phyloP scores from a whole-genome alignment of 2,329 filamentous ascomycete genomes.

The Ophiosphaerella korrae region DNA sequence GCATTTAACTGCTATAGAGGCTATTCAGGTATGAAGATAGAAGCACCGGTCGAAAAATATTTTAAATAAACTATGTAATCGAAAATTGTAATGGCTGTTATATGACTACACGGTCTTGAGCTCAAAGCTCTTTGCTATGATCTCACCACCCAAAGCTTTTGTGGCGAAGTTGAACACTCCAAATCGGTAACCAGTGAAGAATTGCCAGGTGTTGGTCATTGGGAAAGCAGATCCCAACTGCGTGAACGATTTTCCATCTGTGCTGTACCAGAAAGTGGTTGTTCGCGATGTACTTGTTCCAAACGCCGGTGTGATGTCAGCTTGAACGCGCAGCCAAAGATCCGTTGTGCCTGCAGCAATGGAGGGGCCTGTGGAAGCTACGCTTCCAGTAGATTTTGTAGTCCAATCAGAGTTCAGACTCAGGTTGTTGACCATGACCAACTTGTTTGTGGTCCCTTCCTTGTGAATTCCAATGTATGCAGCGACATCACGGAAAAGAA shows the following conservation, averaged over 20 bases:
- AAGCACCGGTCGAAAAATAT: too few species aligned
- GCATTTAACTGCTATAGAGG: too few species aligned
- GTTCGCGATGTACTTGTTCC: slow-evolving; percentile 21
- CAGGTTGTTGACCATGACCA: slow-evolving; percentile 47
- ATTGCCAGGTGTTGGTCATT: slow-evolving; percentile 46
- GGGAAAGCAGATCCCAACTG: slow-evolving; percentile 37
- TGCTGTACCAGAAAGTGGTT: slow-evolving; percentile 46
- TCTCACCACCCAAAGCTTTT: slow-evolving; percentile 37
- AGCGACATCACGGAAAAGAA: slow-evolving; percentile 59
- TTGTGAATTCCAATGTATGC: slow-evolving; percentile 60
- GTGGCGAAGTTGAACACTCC: slow-evolving; percentile 49
- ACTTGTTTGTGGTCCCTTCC: slow-evolving; percentile 42
- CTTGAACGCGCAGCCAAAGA: slow-evolving; percentile 40
- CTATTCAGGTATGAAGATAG: too few species aligned
- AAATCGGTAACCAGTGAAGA: slow-evolving; percentile 48
- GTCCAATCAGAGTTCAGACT: slow-evolving; percentile 45
- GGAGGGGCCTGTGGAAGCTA: slow-evolving; percentile 30
- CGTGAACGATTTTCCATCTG: slow-evolving; percentile 40
- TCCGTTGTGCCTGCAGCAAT: slow-evolving; percentile 22
- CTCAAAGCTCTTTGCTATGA: slow-evolving; percentile 30
- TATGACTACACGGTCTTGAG: slow-evolving; percentile 8
- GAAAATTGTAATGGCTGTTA: too few species aligned
- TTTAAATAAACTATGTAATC: too few species aligned
- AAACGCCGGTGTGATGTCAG: slow-evolving; percentile 46
- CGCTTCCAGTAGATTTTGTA: slow-evolving; percentile 37